Percentiles rank a stretch among this genome's conserved stretches.
Conservation (phyloP, 2,329 filamentous ascomycete genomes). For the Paramyrothecium roridum region DNA sequence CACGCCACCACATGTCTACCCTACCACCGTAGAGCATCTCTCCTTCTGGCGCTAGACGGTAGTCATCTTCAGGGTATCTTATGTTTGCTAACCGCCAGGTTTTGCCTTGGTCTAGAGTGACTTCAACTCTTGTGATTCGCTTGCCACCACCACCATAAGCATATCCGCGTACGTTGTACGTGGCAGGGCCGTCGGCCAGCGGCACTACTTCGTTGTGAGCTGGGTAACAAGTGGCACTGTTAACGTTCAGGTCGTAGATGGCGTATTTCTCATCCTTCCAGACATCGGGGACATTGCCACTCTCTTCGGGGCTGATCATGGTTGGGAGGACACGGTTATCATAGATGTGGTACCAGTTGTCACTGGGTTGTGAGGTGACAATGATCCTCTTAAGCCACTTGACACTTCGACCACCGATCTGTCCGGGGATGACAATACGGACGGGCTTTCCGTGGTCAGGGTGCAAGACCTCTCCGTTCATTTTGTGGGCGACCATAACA, state of each 20-base stretch:
- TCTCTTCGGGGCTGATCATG: slow-evolving; percentile 78
- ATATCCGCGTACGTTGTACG: slow-evolving; percentile 73
- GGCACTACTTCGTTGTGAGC: slow-evolving; percentile 69
- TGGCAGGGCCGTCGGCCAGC: slow-evolving; percentile 42
- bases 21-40: slow-evolving; percentile 70
- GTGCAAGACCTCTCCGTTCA: slow-evolving; percentile 80
- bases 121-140: slow-evolving; percentile 75
- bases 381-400: slow-evolving; percentile 88
- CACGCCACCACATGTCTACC: slow-evolving; percentile 78
- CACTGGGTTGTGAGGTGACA: slow-evolving; percentile 73
- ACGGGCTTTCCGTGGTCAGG: slow-evolving; percentile 87
- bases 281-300: slow-evolving; percentile 67
- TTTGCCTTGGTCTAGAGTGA: slow-evolving; percentile 79
- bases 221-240: slow-evolving; percentile 78
- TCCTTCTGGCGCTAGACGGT: slow-evolving; percentile 59
- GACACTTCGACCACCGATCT: slow-evolving; percentile 88
- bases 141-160: slow-evolving; percentile 88
- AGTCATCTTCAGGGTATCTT: slow-evolving; percentile 81
- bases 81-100: slow-evolving; percentile 76
- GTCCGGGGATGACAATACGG: slow-evolving; percentile 79
- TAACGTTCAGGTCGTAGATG: slow-evolving; percentile 88
- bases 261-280: slow-evolving; percentile 91
- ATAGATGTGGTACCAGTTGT: slow-evolving; percentile 95
- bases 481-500: slow-evolving; percentile 83
- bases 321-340: slow-evolving; percentile 90